Percentiles rank a stretch among this genome's conserved stretches.
Evolutionary conservation across 208 protist genomes (phyloP).

Genomic region (Crithidia thermophila): DNA sequence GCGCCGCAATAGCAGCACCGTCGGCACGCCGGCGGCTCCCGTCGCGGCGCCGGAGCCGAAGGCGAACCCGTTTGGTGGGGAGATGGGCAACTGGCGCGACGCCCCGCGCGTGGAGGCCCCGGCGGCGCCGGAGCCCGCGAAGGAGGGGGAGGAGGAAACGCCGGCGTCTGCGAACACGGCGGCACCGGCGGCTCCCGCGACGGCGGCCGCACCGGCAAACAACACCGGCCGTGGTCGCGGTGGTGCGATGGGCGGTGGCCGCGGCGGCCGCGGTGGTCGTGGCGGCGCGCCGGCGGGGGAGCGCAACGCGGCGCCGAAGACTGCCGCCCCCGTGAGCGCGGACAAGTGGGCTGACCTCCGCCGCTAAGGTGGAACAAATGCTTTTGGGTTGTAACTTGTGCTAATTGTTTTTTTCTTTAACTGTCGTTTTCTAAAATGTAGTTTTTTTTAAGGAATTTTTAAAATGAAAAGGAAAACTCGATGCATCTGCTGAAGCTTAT

Average conservation of each 20-base stretch:
- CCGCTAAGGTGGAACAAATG: slow-evolving; percentile 26
- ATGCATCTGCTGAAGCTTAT: no score
- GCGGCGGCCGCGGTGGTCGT: slow-evolving; percentile 24
- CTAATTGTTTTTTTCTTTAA: background rate
- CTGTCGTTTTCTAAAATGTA: background rate
- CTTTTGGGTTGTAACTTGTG: background rate
- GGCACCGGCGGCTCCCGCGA: slow-evolving; percentile 11
- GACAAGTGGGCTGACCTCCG: slow-evolving; percentile 40
- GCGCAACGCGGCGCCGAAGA: slow-evolving; percentile 16
- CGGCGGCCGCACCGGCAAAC: slow-evolving; percentile 7
- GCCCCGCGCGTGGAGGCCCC: slow-evolving; percentile 53
- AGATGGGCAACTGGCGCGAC: slow-evolving; percentile 72
- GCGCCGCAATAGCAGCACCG: slow-evolving; percentile 20
- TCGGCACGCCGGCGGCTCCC: slow-evolving; percentile 5
- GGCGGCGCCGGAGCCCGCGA: slow-evolving; percentile 15
- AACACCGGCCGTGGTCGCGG: slow-evolving; percentile 31
- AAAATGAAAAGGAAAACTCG: no score
- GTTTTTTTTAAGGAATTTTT: no score
- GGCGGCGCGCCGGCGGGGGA: slow-evolving; percentile 11
- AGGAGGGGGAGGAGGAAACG: slow-evolving; percentile 12
- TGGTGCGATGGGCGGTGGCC: slow-evolving; percentile 20
- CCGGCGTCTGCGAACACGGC: slow-evolving; percentile 3
- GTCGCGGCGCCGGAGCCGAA: slow-evolving; percentile 17
- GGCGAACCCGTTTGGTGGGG: slow-evolving; percentile 26
- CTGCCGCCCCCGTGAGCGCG: slow-evolving; percentile 7